A percentile compares a stretch with the other conserved stretches of the same genome.
Conservation (phyloP, 2,329 filamentous ascomycete genomes). For the Epichloe gansuensis region DNA sequence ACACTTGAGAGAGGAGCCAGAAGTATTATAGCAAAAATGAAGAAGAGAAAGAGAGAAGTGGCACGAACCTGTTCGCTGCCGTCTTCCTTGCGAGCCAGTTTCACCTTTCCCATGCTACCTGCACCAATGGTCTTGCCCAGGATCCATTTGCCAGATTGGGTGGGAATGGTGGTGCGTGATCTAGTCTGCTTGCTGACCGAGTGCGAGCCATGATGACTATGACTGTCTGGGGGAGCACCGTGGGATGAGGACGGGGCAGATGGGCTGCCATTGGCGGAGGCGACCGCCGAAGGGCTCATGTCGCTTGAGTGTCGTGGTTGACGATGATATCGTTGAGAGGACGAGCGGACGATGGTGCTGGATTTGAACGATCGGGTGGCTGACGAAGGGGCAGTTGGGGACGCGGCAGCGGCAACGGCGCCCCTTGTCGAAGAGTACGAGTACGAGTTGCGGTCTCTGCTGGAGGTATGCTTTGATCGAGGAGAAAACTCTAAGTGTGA, state of each 20-base stretch:
- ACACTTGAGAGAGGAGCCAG: neutral
- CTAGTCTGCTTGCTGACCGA: constrained; percentile 39
- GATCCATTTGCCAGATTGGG: constrained; percentile 84
- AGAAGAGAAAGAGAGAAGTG: neutral
- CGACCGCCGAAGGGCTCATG: constrained; percentile 38
- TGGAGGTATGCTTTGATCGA: constrained; percentile 51
- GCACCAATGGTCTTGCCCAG: constrained; percentile 94
- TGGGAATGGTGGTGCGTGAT: constrained; percentile 72
- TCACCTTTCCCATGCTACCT: constrained; percentile 98
- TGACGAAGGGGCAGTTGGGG: constrained; percentile 12
- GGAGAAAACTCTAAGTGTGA: constrained; percentile 47
- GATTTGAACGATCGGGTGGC: constrained; percentile 27
- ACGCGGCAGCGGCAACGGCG: constrained; percentile 32
- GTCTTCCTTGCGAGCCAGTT: constrained; percentile 82
- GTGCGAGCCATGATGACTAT: constrained; percentile 20
- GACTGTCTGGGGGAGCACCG: constrained; percentile 30
- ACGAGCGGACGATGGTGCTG: constrained; percentile 37
- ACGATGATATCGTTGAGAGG: constrained; percentile 20
- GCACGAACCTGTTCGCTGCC: constrained; percentile 72
- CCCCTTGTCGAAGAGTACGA: constrained; percentile 29
- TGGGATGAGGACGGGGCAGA: constrained; percentile 36
- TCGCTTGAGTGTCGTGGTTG: constrained; percentile 24
- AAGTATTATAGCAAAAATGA: too few relatives aligned
- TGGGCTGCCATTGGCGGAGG: constrained; percentile 38
- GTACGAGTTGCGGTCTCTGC: constrained; percentile 38